Evolutionary conservation across 768 basidiomycete species (phyloP).

Genomic region (Suillus hirtellus): DNA sequence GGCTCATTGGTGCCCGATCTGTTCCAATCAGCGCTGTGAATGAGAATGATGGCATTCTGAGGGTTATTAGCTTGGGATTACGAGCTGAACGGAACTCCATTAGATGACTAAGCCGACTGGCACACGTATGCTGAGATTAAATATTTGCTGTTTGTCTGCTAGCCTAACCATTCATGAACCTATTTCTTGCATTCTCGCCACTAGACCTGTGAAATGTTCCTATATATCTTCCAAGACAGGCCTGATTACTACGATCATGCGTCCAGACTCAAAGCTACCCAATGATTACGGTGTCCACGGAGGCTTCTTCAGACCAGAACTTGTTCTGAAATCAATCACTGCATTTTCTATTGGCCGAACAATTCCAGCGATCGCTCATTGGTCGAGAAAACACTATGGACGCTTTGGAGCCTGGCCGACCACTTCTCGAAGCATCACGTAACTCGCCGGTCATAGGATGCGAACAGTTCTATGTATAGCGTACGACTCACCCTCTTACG

Average conservation of each 20-base stretch:
- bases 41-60: neutral
- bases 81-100: neutral
- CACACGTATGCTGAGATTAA: neutral
- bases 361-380: neutral
- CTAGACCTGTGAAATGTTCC: neutral
- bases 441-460: neutral
- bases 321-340: neutral
- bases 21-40: neutral
- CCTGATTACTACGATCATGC: neutral
- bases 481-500: neutral
- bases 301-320: neutral
- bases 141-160: neutral
- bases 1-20: neutral
- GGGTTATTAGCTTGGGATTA: neutral
- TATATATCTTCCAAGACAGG: neutral
- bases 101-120: conserved; percentile 1
- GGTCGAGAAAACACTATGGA: neutral
- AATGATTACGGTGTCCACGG: neutral
- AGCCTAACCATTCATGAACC: neutral
- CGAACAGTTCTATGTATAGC: neutral
- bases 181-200: neutral
- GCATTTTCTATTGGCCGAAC: neutral
- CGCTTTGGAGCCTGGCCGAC: neutral
- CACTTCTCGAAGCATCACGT: neutral
- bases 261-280: neutral